These are phyloP conservation scores for Fragilariopsis cylindrus DNA, from an alignment of 108 stramenopile genomes.

Conservation along the genomic window DNA sequence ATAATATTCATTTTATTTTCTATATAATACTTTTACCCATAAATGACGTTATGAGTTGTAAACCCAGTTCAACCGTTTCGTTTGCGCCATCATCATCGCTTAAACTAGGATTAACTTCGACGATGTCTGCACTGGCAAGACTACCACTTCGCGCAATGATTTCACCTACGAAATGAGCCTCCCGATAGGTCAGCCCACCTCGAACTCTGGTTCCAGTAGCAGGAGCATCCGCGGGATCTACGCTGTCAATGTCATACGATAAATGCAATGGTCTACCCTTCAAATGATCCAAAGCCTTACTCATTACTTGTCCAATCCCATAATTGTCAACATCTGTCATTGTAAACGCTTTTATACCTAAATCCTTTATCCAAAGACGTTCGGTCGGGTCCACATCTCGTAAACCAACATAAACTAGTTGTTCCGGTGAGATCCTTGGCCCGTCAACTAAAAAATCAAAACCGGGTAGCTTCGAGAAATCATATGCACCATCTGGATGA, in stretches of 20 bases:
- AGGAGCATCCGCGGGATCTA: slow-evolving; percentile 96
- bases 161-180: slow-evolving; percentile 97
- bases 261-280: slow-evolving; percentile 82
- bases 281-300: slow-evolving; percentile 89
- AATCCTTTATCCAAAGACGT: slow-evolving; percentile 71
- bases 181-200: slow-evolving; percentile 97
- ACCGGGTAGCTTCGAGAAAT: slow-evolving; percentile 81
- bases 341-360: slow-evolving; percentile 86
- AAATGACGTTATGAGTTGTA: slow-evolving; percentile 75
- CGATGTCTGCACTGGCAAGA: slow-evolving; percentile 95
- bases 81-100: slow-evolving; percentile 72
- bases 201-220: slow-evolving; percentile 97
- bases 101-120: slow-evolving; percentile 95
- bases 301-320: slow-evolving; percentile 98
- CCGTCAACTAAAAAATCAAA: slow-evolving; percentile 84
- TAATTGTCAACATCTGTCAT: slow-evolving; percentile 97
- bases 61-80: slow-evolving; percentile 84
- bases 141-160: slow-evolving; percentile 84
- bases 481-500: slow-evolving; percentile 40
- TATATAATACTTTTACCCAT: slow-evolving; percentile 87
- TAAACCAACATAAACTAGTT: slow-evolving; percentile 96
- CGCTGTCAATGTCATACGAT: slow-evolving; percentile 97
- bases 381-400: slow-evolving; percentile 95
- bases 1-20: neutral
- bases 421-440: slow-evolving; percentile 66